Base-by-base conservation (phyloP, 352 stramenopile species). In the Halophytophthora polymorphica region DNA sequence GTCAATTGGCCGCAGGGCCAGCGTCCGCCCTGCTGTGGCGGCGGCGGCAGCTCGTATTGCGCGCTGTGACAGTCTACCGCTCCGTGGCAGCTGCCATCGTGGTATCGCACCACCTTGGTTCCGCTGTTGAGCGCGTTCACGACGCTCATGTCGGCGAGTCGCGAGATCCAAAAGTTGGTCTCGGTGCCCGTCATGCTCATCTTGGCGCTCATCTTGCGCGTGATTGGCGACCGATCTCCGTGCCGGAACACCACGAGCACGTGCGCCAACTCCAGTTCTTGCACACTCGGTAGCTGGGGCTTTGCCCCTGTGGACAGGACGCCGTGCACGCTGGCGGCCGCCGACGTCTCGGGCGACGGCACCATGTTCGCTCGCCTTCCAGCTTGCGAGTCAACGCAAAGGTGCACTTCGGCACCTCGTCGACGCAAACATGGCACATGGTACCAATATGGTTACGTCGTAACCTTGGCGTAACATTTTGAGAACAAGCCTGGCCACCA, bases 1-100 rank as follows among this genome's bases (percentile, higher is more conserved):
- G 83, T 93, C 23, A 93, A 63, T 49, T 93, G 83, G 44, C 83
- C 79, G 42, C 75, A 89, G 0, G 82, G 82, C 78, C 77, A 92
- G 2, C 69, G 66, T 5, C 78, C 81, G 6, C 81, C 81, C 41
- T 88, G 76, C 29, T 63, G 64, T 13, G 77, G 69, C 29, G 71
- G 73, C 43, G 59, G 58, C 13, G 71, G 64, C 50, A 61, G 43
- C 14, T 62, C 40, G 23, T 61, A 55, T 2, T 53, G 37, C 18
- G 38, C 17, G 0, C 23, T 31, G 17, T 38, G 23, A 34, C 55
- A 60, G 25, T 15, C 37, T 12, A 37, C 34, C 1, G 35, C 41
- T n/a, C 23, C 38, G 19, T 3, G 19, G 46, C 50, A 59, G 4
- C 31, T 31, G 14, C 42, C 45, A 11, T 43, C 23, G 31, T 67